Conservation (phyloP, 2,329 filamentous ascomycete species). For the Talaromyces albobiverticillius region DNA sequence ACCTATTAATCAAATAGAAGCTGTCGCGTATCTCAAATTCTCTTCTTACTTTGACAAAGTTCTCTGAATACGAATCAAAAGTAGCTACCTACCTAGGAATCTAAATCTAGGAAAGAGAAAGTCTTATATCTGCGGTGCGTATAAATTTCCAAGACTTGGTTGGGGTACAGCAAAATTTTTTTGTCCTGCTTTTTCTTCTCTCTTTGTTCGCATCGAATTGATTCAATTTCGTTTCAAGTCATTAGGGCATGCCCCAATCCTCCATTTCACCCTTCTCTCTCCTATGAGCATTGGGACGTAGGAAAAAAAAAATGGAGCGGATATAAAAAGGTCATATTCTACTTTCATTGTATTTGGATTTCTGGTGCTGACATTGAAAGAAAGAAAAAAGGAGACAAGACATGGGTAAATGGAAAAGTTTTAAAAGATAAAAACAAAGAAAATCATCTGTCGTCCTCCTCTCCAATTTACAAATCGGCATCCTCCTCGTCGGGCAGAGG, state of each 20-base stretch:
- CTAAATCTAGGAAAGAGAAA: no score
- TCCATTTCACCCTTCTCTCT: conserved; percentile 24
- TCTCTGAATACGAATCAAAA: no score
- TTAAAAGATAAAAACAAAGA: background rate
- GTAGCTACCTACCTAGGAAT: no score
- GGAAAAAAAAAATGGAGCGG: conserved; percentile 19
- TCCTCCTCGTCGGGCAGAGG: conserved; percentile 96
- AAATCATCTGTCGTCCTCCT: conserved; percentile 5
- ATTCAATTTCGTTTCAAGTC: no score
- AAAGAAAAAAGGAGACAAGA: conserved; percentile 24
- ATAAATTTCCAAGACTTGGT: no score
- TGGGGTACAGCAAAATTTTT: no score
- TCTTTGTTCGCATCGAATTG: no score
- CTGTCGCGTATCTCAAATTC: no score
- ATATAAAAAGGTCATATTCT: conserved; percentile 18
- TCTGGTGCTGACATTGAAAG: conserved; percentile 7
- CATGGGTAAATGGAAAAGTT: conserved; percentile 25
- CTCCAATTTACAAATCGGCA: conserved; percentile 51
- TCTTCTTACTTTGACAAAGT: no score
- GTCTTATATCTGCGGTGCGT: no score
- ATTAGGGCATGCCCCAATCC: conserved; percentile 18
- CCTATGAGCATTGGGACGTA: background rate
- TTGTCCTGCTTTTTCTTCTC: no score
- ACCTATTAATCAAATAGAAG: no score
- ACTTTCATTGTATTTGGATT: conserved; percentile 1